Evolutionary conservation across 1,139 yeast genomes (phyloP), one percentile per base, ranked within the genome.

Genomic region (Starmera stellimalicola): DNA sequence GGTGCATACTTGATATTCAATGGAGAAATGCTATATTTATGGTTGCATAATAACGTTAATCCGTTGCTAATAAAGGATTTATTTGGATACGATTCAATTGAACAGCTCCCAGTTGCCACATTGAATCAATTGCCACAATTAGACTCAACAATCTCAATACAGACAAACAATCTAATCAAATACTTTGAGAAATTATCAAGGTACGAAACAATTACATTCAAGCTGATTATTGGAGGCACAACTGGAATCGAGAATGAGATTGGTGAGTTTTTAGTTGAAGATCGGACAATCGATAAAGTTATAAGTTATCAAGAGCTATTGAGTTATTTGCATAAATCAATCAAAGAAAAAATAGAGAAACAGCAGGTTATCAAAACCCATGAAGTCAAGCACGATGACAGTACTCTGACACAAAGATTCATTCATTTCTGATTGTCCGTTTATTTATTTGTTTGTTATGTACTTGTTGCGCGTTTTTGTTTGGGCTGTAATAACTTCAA

Each of bases 1-100:
- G 94, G 95, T 4, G 88, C 83, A 7, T 85, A 82, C 55, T 52
- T 88, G 33, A 57, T 80, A 24, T 88, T 81, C 61, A 75, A 83
- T 48, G 94, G 95, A 11, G 64, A 62, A 20, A 54, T 63, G 16
- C 64, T 79, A 5, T 66, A 65, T 36, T 62, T 91, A 25, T 83
- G 85, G 78, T 62, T 91, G 26, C 85, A 84, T 52, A 72, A 73
- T 12, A 70, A 74, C 30, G 82, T 84, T 1, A 78, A 81, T 44
- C 75, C 80, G 6, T 57, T 74, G 38, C 62, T 91, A 24, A 52
- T 91, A 19, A 63, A 70, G 41, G 97, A 88, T 54, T 58, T 91
- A 37, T 78, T 88, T 51, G 95, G 94, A 1, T 66, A 73, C 16
- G 62, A 62, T 4, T 44, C 65, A 2, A 50, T 68, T 4, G 32